Evolutionary conservation across 371 early-diverging fungal genomes (phyloP), one percentile per base, ranked within the genome.

Genomic region (Apophysomyces trapeziformis): DNA sequence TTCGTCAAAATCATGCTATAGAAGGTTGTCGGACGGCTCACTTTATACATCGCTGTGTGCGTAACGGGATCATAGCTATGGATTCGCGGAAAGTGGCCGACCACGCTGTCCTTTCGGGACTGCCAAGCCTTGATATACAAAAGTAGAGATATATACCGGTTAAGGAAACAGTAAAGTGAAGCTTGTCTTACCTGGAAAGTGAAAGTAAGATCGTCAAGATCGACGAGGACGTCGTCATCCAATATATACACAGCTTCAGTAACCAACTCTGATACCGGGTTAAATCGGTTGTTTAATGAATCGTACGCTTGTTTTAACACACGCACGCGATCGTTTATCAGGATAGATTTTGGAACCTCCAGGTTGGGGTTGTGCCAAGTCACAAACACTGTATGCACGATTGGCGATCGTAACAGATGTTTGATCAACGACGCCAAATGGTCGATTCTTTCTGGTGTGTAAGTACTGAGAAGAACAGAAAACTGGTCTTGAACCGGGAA

Each of bases 331-430:
- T 57, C 41, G 1, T 46, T n/a, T 8, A 68, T 50, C 50, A 60
- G 60, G 14, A 80, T 58, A 3, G 67, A 57, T 1, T 32, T 16
- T 9, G 79, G 81, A 1, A 76, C 69, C 14, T 71, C 50, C 39
- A 76, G 46, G 14, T 64, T 50, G 1, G 82, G 82, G 58, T 84
- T 82, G 57, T 84, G 84, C 84, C 84, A 84, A 16, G 84, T 82
- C 16, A 84, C 43, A 68, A 67, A 82, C n/a, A 84, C 65, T 5
- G 72, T 70, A 35, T 84, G 73, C 0, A 82, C 66, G 16, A 61
- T 58, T 0, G 32, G n/a, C 0, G 78, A 78, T 26, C 64, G 59
- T 8, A 75, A 38, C 32, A 79, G 60, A 50, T 84, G 80, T 12
- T 54, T 59, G 36, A 84, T 76, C 0, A 82, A 36, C n/a, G 68